Evolutionary conservation across 2,329 filamentous ascomycete species (phyloP), one percentile per base, ranked within the genome.

Genomic region (Ophiostoma ips): DNA sequence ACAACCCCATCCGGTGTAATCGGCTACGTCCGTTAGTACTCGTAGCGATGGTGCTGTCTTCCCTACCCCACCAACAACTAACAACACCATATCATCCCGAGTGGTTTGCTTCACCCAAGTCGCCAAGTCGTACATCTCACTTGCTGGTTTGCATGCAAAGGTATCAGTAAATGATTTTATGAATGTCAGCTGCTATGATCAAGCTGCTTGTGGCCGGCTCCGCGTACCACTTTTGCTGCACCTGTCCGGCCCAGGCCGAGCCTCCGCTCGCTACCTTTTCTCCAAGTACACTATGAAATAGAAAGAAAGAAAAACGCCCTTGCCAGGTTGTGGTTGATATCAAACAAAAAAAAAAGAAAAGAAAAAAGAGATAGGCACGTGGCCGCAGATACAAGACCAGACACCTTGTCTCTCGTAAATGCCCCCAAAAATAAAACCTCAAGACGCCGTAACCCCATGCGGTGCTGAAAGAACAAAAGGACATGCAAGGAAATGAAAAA

Each of bases 401-500:
- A 52, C 46, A 49, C 40, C 50, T 18, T n/a, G 40, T 46, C 46
- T 40, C 46, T 45, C 24, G 38, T 38, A 37, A 46, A 43, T 33
- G 18, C 49, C 36, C 35, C 18, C 28, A n/a, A 43, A 19, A 33
- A 36, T 36, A 37, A 28, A 48, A 37, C 38, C 30, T 36, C 24
- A 48, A 37, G 36, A 48, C 28, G 47, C 50, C 46, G 33, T 36
- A 52, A 46, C 41, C 46, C 46, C 41, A 49, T 49, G 50, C 50
- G 50, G 40, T 46, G 50, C 40, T 51, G 19, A 28, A 45, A 45
- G 6, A 24, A 45, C 16, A 50, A 45, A 45, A 18, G n/a, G 16
- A n/a, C n/a, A n/a, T n/a, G n/a, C n/a, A 36, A 28, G 18, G 33
- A 34, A 34, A 34, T 34, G 11, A 34, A 15, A 3, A n/a, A n/a